These are phyloP conservation scores for Phytopythium sindhum DNA, from an alignment of 352 stramenopile genomes.

Conservation along the genomic window DNA sequence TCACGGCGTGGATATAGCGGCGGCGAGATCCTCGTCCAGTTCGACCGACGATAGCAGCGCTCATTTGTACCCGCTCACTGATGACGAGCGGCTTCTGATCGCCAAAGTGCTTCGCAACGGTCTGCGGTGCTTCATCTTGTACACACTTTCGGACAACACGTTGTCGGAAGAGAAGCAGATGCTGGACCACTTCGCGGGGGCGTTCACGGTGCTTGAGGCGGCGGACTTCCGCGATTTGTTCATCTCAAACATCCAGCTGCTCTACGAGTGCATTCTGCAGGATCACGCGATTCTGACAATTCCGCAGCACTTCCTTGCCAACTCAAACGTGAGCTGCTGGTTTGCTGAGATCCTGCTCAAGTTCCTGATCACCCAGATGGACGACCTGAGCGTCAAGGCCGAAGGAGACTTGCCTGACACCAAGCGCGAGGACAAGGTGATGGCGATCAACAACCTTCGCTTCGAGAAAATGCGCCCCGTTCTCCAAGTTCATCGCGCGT, in stretches of 20 bases:
- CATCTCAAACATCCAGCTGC: slow-evolving; percentile 84
- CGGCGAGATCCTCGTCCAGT: slow-evolving; percentile 11
- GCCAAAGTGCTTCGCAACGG: slow-evolving; percentile 92
- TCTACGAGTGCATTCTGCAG: slow-evolving; percentile 93
- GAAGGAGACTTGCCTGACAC: slow-evolving; percentile 79
- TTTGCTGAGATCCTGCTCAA: slow-evolving; percentile 94
- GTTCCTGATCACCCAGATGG: slow-evolving; percentile 94
- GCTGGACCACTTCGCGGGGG: slow-evolving; percentile 95
- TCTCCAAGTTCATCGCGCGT: slow-evolving; percentile 66
- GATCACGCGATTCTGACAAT: slow-evolving; percentile 93
- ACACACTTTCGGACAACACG: slow-evolving; percentile 87
- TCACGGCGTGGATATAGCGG: neutral
- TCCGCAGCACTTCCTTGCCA: slow-evolving; percentile 93
- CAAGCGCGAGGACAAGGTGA: slow-evolving; percentile 69
- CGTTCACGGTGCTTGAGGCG: slow-evolving; percentile 95
- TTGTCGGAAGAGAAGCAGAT: slow-evolving; percentile 93
- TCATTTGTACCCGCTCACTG: slow-evolving; percentile 85
- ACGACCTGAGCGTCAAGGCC: slow-evolving; percentile 84
- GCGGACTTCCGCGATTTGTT: slow-evolving; percentile 92
- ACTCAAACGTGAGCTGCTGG: slow-evolving; percentile 91
- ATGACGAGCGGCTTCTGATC: slow-evolving; percentile 92
- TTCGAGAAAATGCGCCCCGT: slow-evolving; percentile 83
- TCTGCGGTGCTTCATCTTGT: slow-evolving; percentile 92
- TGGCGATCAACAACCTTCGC: slow-evolving; percentile 60
- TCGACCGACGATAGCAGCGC: slow-evolving; percentile 14